phyloP scores from a whole-genome alignment of 345 rosid species.

The Firmiana major region DNA sequence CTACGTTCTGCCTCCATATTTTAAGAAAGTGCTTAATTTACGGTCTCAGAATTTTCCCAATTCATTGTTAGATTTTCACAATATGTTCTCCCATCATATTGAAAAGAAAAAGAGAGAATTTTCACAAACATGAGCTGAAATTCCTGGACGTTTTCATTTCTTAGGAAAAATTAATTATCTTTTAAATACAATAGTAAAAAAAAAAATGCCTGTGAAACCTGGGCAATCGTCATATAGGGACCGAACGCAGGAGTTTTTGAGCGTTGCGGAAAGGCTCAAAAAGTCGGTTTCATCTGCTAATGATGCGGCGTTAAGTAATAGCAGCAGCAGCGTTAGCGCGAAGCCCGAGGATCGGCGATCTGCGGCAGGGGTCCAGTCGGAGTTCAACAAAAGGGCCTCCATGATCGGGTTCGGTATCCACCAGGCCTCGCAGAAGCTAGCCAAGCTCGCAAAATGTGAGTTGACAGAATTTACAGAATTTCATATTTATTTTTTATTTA shows the following conservation, averaged over 20 bases:
- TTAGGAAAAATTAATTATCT: background rate
- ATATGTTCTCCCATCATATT: background rate
- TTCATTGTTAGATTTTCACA: background rate
- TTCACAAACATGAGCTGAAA: background rate
- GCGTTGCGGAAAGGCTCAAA: conserved; percentile 51
- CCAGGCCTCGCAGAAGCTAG: conserved; percentile 77
- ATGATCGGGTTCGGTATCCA: conserved; percentile 57
- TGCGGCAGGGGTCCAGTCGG: conserved; percentile 50
- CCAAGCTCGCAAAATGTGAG: conserved; percentile 77
- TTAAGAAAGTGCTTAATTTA: too few relatives aligned
- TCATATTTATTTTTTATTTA: background rate
- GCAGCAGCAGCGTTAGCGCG: conserved; percentile 14
- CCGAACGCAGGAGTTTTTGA: conserved; percentile 61
- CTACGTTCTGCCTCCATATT: background rate
- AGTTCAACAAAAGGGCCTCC: conserved; percentile 58
- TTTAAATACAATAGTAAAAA: background rate
- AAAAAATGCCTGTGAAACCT: conserved; percentile 31
- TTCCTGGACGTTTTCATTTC: background rate
- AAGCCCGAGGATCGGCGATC: conserved; percentile 47
- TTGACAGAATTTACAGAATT: background rate
- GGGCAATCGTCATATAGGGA: conserved; percentile 63
- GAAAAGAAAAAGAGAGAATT: background rate
- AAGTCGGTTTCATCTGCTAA: conserved; percentile 38
- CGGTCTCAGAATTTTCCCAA: background rate
- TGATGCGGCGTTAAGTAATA: conserved; percentile 26